Evolutionary conservation across 805 yeast genomes (phyloP).

Genomic region (Wilhelminamyces savonicus): DNA sequence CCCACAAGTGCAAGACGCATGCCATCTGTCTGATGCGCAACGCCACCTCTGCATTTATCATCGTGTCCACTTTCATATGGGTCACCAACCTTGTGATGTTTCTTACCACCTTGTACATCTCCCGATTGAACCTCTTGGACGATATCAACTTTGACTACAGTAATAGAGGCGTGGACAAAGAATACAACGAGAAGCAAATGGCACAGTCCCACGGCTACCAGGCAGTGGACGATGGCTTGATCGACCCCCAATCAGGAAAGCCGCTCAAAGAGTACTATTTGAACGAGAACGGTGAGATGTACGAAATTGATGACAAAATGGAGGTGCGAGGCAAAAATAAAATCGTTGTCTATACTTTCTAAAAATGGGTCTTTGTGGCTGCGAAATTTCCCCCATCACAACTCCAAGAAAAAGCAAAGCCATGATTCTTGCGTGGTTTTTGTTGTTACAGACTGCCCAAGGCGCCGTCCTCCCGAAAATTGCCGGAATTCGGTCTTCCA

Average conservation of each 20-base stretch:
- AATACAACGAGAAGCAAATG: not conserved
- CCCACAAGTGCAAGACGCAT: constrained; percentile 10
- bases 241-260: constrained; percentile 7
- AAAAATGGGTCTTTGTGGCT: not conserved
- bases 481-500: too few species aligned
- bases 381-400: not conserved
- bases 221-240: not conserved
- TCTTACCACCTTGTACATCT: constrained; percentile 32
- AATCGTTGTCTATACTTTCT: constrained; percentile 24
- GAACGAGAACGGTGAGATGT: constrained; percentile 26
- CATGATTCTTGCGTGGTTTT: too few species aligned
- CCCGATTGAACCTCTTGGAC: constrained; percentile 24
- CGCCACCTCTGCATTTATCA: constrained; percentile 31
- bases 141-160: constrained; percentile 29
- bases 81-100: constrained; percentile 29
- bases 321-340: constrained; percentile 17
- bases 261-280: constrained; percentile 21
- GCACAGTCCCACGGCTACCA: not conserved
- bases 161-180: constrained; percentile 1
- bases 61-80: constrained; percentile 35
- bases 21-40: constrained; percentile 24
- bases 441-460: too few species aligned
- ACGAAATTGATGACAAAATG: constrained; percentile 13
- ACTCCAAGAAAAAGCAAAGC: not conserved
- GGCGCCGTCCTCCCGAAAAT: too few species aligned